These are phyloP conservation scores for Hansenula sp. DNA, from an alignment of 1,139 yeast genomes.

Conservation along the genomic window DNA sequence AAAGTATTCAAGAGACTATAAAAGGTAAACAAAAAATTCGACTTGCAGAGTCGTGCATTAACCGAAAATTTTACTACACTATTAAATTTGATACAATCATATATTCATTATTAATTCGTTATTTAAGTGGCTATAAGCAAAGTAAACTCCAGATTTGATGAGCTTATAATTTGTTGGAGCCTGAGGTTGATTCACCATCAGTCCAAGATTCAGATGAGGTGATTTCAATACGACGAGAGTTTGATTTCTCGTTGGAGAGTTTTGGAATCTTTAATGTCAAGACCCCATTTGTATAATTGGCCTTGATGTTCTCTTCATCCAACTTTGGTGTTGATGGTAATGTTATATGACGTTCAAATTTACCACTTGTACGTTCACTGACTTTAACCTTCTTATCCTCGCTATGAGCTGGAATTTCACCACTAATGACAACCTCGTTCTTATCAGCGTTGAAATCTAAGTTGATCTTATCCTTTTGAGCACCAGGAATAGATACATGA, in stretches of 20 bases:
- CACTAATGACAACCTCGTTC: constrained; percentile 33
- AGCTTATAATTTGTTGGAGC: not conserved
- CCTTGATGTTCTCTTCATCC: constrained; percentile 36
- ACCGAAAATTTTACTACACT: too few species aligned
- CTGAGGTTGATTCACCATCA: not conserved
- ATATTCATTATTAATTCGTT: not conserved
- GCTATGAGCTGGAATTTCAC: constrained; percentile 28
- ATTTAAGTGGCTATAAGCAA: not conserved
- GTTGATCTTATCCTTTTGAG: constrained; percentile 31
- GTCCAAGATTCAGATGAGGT: constrained; percentile 23
- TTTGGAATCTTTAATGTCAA: constrained; percentile 35
- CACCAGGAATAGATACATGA: constrained; percentile 38
- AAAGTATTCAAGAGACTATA: too few species aligned
- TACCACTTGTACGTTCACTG: constrained; percentile 34
- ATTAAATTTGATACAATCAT: too few species aligned
- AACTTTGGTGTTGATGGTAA: constrained; percentile 32
- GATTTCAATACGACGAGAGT: constrained; percentile 30
- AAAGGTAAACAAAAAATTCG: not conserved
- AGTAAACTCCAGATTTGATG: not conserved
- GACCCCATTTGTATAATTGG: constrained; percentile 35
- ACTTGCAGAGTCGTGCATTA: too few species aligned
- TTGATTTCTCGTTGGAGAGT: constrained; percentile 23
- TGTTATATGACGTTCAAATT: constrained; percentile 34
- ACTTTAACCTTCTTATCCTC: constrained; percentile 23
- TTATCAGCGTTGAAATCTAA: constrained; percentile 36